phyloP scores from a whole-genome alignment of 176 grass and related monocot species.

The Raddia guianensis region DNA sequence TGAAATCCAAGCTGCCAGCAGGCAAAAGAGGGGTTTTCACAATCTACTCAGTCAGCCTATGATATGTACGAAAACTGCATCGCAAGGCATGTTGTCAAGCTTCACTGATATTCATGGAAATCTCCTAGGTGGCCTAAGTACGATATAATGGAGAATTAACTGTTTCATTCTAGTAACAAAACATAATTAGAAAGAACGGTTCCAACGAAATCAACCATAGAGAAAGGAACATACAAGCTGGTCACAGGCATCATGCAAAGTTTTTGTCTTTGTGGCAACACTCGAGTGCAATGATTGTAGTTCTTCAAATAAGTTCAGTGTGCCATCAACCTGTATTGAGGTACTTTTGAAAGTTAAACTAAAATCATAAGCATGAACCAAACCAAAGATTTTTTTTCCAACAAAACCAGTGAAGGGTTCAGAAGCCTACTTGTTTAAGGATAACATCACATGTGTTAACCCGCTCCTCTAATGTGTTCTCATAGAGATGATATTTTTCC shows the following conservation, averaged over 20 bases:
- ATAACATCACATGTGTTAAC: conserved; percentile 79
- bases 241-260: conserved; percentile 86
- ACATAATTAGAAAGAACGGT: not conserved
- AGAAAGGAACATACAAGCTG: conserved; percentile 55
- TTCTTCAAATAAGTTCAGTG: conserved; percentile 76
- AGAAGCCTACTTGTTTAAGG: conserved; percentile 67
- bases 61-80: not conserved
- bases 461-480: conserved; percentile 64
- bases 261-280: conserved; percentile 88
- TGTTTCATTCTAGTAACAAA: not conserved
- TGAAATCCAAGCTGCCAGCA: not conserved
- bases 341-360: not conserved
- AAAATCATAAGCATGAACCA: not conserved
- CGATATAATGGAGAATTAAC: conserved; percentile 1
- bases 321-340: conserved; percentile 72
- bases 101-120: conserved; percentile 7
- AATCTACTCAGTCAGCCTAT: not conserved
- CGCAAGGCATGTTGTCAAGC: not conserved
- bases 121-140: conserved; percentile 16
- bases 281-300: conserved; percentile 69
- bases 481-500: conserved; percentile 81
- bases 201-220: not conserved
- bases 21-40: not conserved
- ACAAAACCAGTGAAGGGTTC: not conserved
- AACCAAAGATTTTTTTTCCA: not conserved